Conservation (phyloP, 345 rosid species). For the Hypericum perforatum region DNA sequence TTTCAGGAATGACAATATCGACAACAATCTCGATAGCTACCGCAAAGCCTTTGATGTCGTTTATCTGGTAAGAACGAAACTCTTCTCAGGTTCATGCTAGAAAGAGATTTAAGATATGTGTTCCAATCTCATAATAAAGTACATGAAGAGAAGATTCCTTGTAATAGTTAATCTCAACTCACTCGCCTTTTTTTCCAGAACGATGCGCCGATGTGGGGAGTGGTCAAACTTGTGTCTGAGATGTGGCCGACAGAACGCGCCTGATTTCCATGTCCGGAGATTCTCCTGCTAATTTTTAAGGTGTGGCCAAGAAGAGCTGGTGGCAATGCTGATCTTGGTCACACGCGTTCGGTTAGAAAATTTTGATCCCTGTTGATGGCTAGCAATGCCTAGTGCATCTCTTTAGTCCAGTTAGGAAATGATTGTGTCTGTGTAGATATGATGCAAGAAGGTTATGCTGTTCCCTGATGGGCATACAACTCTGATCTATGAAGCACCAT, state of each 20-base stretch:
- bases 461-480: too few relatives aligned
- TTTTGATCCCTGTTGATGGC: too few relatives aligned
- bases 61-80: constrained; percentile 71
- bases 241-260: constrained; percentile 30
- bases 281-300: too few relatives aligned
- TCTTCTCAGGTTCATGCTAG: not conserved
- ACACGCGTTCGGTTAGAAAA: too few relatives aligned
- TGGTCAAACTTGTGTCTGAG: constrained; percentile 46
- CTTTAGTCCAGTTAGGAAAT: too few relatives aligned
- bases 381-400: too few relatives aligned
- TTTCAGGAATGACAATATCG: constrained; percentile 65
- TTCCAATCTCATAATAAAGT: not conserved
- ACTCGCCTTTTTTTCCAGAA: constrained; percentile 34
- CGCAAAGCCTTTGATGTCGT: constrained; percentile 63
- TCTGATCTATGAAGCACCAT: too few relatives aligned
- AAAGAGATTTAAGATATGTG: not conserved
- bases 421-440: too few relatives aligned
- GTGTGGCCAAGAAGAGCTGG: too few relatives aligned
- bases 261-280: too few relatives aligned
- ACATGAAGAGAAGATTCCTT: not conserved
- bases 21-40: constrained; percentile 49
- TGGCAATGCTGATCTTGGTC: too few relatives aligned
- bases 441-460: too few relatives aligned
- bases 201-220: constrained; percentile 75
- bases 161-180: not conserved